Conservation (phyloP, 75 land plant species). For the Picea glauca region DNA sequence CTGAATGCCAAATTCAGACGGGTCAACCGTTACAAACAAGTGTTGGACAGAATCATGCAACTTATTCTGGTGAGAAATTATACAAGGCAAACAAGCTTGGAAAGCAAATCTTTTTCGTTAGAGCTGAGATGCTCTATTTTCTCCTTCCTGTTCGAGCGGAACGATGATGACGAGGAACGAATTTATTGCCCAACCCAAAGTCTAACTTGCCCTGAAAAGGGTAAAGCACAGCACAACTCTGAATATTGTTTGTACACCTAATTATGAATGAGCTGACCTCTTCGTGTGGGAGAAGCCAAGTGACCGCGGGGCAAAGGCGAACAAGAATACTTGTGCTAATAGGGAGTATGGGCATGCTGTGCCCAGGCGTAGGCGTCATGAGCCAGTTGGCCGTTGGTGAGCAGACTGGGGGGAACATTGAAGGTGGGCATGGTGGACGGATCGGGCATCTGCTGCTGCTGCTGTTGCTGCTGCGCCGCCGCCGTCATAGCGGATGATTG, state of each 20-base stretch:
- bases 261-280: constrained; percentile 7
- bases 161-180: not conserved
- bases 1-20: too few species aligned
- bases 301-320: constrained; percentile 2
- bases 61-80: too few species aligned
- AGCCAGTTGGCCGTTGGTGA: constrained; percentile 19
- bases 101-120: constrained; percentile 7
- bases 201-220: not conserved
- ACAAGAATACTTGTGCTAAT: not conserved
- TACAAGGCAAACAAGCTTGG: not conserved
- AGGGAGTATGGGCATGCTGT: constrained; percentile 11
- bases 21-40: too few species aligned
- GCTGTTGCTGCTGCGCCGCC: not conserved
- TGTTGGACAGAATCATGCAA: too few species aligned
- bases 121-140: not conserved
- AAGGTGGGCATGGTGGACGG: constrained; percentile 2
- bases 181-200: not conserved
- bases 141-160: not conserved
- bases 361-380: constrained; percentile 25
- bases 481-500: not conserved
- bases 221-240: constrained; percentile 10
- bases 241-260: constrained; percentile 8
- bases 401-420: constrained; percentile 4
- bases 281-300: not conserved
- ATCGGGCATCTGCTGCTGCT: not conserved